Percentiles rank a stretch among this genome's conserved stretches.
Evolutionary conservation across 2,329 filamentous ascomycete genomes (phyloP).

Genomic region (Fusarium nanum): DNA sequence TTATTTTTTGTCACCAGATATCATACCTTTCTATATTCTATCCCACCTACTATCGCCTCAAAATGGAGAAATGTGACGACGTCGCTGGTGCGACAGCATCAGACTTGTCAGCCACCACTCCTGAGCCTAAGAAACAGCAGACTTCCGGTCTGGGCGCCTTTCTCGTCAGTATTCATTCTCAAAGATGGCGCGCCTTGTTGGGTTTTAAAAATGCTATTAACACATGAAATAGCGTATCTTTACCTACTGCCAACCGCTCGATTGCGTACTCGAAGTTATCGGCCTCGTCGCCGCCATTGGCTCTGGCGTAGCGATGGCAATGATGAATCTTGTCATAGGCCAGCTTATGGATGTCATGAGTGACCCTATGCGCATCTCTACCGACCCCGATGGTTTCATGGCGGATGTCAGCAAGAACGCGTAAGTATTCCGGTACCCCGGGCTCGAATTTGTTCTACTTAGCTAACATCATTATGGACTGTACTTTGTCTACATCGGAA

Average conservation of each 20-base stretch:
- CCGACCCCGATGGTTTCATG: neutral
- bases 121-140: neutral
- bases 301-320: neutral
- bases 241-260: neutral
- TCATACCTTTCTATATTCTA: fast-evolving
- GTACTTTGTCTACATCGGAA: neutral
- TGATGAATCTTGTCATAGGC: slow-evolving; percentile 4
- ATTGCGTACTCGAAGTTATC: neutral
- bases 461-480: neutral
- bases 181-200: no score
- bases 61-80: neutral
- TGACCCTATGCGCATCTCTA: neutral
- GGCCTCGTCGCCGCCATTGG: neutral
- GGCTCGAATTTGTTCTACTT: neutral
- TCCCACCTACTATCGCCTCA: neutral
- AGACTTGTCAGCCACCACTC: neutral
- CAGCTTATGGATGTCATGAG: neutral
- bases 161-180: neutral
- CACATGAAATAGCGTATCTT: neutral
- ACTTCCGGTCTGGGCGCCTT: neutral
- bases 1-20: neutral
- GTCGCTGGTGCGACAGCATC: neutral
- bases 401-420: neutral
- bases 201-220: neutral
- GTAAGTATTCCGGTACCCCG: neutral